phyloP scores from a whole-genome alignment of 2,329 filamentous ascomycete genomes.

The Teratosphaeria zuluensis region DNA sequence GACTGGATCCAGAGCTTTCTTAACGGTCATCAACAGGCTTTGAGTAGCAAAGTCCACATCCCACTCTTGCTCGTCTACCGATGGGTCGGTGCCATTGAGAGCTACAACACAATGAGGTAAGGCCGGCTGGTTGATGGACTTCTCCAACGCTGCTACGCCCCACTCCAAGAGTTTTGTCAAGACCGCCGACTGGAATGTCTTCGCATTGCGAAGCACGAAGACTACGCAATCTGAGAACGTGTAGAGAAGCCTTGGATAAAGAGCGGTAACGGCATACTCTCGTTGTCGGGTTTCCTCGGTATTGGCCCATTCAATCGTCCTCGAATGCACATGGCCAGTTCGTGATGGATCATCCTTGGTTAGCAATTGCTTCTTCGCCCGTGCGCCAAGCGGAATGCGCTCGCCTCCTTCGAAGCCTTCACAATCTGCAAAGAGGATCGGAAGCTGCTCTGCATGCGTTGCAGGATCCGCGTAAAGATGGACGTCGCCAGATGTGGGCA shows the following conservation, averaged over 20 bases:
- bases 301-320: conserved; percentile 25
- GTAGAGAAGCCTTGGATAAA: conserved; percentile 34
- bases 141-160: conserved; percentile 43
- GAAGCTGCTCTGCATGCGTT: conserved; percentile 29
- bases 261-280: conserved; percentile 29
- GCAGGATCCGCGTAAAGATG: conserved; percentile 44
- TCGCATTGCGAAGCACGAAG: conserved; percentile 32
- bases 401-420: conserved; percentile 45
- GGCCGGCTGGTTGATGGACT: conserved; percentile 45
- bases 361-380: conserved; percentile 6
- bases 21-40: conserved; percentile 23
- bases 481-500: conserved; percentile 43
- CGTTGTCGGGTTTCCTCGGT: conserved; percentile 23
- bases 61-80: conserved; percentile 25
- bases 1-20: conserved; percentile 20
- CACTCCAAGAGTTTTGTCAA: conserved; percentile 37
- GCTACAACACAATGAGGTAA: conserved; percentile 47
- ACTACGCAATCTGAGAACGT: conserved; percentile 37
- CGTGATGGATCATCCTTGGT: conserved; percentile 3
- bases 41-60: conserved; percentile 25
- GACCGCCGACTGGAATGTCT: conserved; percentile 27
- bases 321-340: conserved; percentile 11
- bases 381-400: conserved; percentile 26
- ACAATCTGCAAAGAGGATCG: conserved; percentile 43
- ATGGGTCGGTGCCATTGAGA: conserved; percentile 28